Conservation (phyloP, 2,329 filamentous ascomycete species). For the Aulographum hederae region DNA sequence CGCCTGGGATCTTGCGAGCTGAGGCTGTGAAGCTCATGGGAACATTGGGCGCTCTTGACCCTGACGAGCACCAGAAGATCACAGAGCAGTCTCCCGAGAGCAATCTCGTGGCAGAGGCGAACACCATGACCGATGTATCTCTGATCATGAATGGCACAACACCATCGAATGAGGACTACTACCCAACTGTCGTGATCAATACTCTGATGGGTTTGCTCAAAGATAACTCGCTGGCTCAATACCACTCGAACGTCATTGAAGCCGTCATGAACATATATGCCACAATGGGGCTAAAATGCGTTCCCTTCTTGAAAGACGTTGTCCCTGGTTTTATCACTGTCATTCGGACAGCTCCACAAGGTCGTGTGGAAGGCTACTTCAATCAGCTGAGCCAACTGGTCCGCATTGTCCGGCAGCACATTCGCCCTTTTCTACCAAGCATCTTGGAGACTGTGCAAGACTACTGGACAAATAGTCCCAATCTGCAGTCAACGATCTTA, state of each 20-base stretch:
- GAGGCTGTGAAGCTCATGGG: constrained; percentile 96
- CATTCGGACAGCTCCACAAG: constrained; percentile 61
- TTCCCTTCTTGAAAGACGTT: constrained; percentile 84
- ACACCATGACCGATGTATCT: constrained; percentile 73
- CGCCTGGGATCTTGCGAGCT: constrained; percentile 66
- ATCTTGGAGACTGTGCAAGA: constrained; percentile 78
- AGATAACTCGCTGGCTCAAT: constrained; percentile 73
- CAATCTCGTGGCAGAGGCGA: constrained; percentile 48
- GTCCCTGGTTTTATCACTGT: constrained; percentile 86
- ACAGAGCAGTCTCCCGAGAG: constrained; percentile 76
- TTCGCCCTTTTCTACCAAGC: constrained; percentile 71
- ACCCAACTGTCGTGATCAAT: constrained; percentile 93
- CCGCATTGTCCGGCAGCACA: constrained; percentile 89
- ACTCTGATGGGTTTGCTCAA: constrained; percentile 83
- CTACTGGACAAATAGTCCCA: constrained; percentile 69
- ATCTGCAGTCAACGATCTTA: constrained; percentile 79
- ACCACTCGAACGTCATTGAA: constrained; percentile 87
- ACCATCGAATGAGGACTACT: constrained; percentile 95
- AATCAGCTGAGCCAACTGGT: constrained; percentile 89
- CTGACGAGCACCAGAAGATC: constrained; percentile 80
- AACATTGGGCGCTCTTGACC: constrained; percentile 84
- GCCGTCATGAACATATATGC: constrained; percentile 98
- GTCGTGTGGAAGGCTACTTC: constrained; percentile 84
- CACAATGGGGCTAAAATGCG: constrained; percentile 87
- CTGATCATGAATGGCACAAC: constrained; percentile 96